Base-by-base conservation (phyloP, 331 rosid genomes). In the Spiraea crenata region DNA sequence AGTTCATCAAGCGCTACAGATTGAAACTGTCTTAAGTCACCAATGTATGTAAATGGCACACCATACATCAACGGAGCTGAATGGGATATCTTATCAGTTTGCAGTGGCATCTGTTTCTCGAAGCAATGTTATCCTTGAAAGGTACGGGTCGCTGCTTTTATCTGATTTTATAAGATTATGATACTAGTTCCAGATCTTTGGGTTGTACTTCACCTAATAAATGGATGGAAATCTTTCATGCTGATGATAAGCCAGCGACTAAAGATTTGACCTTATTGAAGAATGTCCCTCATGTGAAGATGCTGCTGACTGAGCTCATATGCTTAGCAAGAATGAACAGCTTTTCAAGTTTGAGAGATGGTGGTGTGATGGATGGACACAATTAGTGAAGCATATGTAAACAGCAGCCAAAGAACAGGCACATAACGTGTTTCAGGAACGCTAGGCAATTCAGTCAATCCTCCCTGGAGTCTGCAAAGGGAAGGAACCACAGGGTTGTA, bases 1-100 rank as follows among this genome's bases (percentile, higher is more conserved):
- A 25, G 31, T 25, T 25, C 1, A 25, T 25, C 85, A 74, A 44
- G 75, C 6, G 54, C 50, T 46, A 16, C 8, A 14, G 69, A 58
- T 60, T 44, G 74, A 78, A 76, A 75, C 67, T 81, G 39, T 62
- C 63, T 66, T 38, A 63, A 48, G 77, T 7, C 19, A 9, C 55
- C 12, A 11, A 46, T 45, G 20, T 9, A 54, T 9, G 65, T 69
- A 62, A 42, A 9, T 52, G 46, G 37, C 55, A 38, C 54, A 16
- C 59, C 45, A 13, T 60, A 7, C 57, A 40, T 54, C 34, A 11
- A 16, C 19, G 34, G 60, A 78, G 50, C 56, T 19, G 47, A 45
- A 46, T 45, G 31, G 61, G 16, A 35, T 59, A 20, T 48, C 34
- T 42, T 76, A 17, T 3, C 38, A 55, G 45, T 48, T 67, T 35